phyloP scores from a whole-genome alignment of 345 rosid genomes.

The Bretschneidera sinensis region DNA sequence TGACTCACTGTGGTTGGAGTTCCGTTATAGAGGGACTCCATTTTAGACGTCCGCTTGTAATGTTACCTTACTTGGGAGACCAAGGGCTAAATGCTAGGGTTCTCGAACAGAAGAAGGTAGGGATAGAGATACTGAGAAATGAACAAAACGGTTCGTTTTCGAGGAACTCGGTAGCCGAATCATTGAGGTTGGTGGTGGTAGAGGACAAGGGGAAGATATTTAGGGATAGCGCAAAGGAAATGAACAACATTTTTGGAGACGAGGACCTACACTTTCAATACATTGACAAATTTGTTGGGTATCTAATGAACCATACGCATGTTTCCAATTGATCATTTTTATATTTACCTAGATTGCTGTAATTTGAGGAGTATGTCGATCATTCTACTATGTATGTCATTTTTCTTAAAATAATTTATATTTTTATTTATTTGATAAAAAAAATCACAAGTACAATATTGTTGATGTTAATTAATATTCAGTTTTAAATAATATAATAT shows the following conservation, averaged over 20 bases:
- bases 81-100: slow-evolving; percentile 27
- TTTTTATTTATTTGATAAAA: too few relatives aligned
- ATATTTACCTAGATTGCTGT: too few relatives aligned
- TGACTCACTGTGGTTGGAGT: slow-evolving; percentile 39
- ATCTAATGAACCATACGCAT: slow-evolving; percentile 8
- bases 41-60: slow-evolving; percentile 20
- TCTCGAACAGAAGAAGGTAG: slow-evolving; percentile 17
- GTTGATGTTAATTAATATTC: too few relatives aligned
- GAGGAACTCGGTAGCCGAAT: slow-evolving; percentile 19
- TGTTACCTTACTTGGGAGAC: slow-evolving; percentile 21
- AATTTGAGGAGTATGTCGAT: too few relatives aligned
- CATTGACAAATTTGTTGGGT: slow-evolving; percentile 15
- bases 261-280: slow-evolving; percentile 13
- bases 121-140: slow-evolving; percentile 10
- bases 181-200: slow-evolving; percentile 13
- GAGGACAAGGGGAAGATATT: slow-evolving; percentile 24
- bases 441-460: too few relatives aligned
- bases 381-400: too few relatives aligned
- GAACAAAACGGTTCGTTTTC: slow-evolving; percentile 21
- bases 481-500: too few relatives aligned
- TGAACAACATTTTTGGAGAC: slow-evolving; percentile 18
- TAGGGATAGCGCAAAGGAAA: slow-evolving; percentile 12
- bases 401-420: too few relatives aligned
- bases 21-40: slow-evolving; percentile 33
- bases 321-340: too few relatives aligned